Percentiles rank a stretch among this genome's conserved stretches.
These are phyloP conservation scores for Rhypophila decipiens DNA, from an alignment of 495 filamentous ascomycete genomes.

Conservation along the genomic window DNA sequence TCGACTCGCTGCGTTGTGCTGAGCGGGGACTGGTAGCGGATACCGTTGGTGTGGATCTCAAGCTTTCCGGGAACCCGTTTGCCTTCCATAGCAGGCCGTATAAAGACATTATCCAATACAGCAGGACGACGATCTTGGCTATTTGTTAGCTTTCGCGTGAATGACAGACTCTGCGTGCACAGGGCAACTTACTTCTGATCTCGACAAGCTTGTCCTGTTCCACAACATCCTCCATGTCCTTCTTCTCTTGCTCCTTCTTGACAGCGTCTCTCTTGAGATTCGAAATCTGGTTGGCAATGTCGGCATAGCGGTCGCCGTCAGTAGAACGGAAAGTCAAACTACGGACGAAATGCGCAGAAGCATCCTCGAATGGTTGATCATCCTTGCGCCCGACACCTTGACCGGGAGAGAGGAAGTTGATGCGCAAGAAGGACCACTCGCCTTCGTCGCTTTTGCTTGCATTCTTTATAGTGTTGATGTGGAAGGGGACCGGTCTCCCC, in stretches of 20 bases:
- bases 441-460: slow-evolving; percentile 92
- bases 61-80: slow-evolving; percentile 93
- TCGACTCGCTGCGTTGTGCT: slow-evolving; percentile 78
- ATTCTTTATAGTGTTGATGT: slow-evolving; percentile 99
- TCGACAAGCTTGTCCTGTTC: slow-evolving; percentile 96
- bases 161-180: background rate
- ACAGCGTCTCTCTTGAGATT: slow-evolving; percentile 87
- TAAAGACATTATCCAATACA: slow-evolving; percentile 82
- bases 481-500: slow-evolving; percentile 95
- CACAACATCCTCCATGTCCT: slow-evolving; percentile 99
- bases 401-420: slow-evolving; percentile 95
- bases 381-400: slow-evolving; percentile 98
- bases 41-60: slow-evolving; percentile 98
- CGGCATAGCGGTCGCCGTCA: slow-evolving; percentile 77
- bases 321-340: slow-evolving; percentile 91
- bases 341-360: slow-evolving; percentile 88
- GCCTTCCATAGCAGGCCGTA: slow-evolving; percentile 89
- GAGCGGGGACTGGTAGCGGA: slow-evolving; percentile 87
- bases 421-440: slow-evolving; percentile 85
- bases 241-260: slow-evolving; percentile 94
- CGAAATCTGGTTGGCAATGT: slow-evolving; percentile 83
- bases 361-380: slow-evolving; percentile 96
- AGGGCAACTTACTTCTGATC: slow-evolving; percentile 62
- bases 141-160: too few relatives aligned
- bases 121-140: slow-evolving; percentile 72